Percentiles rank a stretch among this genome's conserved stretches.
Evolutionary conservation across 164 flowering plant genomes (phyloP).

Genomic region (Nymphaea colorata): DNA sequence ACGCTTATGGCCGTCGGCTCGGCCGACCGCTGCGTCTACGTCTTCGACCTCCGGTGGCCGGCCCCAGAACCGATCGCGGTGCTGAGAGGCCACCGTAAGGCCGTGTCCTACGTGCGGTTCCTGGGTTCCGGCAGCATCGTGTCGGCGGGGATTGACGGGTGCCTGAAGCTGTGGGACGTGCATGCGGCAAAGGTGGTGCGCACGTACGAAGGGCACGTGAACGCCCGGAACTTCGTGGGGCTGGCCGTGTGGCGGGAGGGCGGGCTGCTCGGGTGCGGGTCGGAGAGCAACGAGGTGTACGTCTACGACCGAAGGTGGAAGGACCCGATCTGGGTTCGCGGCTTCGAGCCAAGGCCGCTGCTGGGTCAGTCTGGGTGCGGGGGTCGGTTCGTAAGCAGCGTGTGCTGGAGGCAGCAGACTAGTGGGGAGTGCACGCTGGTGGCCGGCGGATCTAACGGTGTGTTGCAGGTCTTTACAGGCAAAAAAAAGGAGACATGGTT

Average conservation of each 20-base stretch:
- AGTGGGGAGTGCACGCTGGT: slow-evolving; percentile 44
- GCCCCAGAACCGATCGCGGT: slow-evolving; percentile 23
- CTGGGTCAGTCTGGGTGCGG: slow-evolving; percentile 3
- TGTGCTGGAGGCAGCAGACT: slow-evolving; percentile 46
- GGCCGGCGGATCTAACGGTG: slow-evolving; percentile 62
- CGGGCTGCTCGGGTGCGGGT: slow-evolving; percentile 55
- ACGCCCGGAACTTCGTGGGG: slow-evolving; percentile 51
- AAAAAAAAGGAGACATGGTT: slow-evolving; percentile 6
- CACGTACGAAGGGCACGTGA: slow-evolving; percentile 50
- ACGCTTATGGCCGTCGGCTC: slow-evolving; percentile 36
- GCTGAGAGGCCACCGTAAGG: slow-evolving; percentile 38
- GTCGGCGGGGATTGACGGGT: slow-evolving; percentile 43
- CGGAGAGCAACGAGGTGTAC: slow-evolving; percentile 47
- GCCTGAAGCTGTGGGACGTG: slow-evolving; percentile 44
- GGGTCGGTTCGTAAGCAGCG: slow-evolving; percentile 41
- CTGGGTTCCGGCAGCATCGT: slow-evolving; percentile 22
- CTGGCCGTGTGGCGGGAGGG: slow-evolving; percentile 52
- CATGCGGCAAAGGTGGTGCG: slow-evolving; percentile 14
- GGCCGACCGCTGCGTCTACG: slow-evolving; percentile 43
- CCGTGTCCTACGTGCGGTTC: slow-evolving; percentile 47
- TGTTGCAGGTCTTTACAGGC: slow-evolving; percentile 39
- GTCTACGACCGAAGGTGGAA: slow-evolving; percentile 68
- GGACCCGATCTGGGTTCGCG: slow-evolving; percentile 50
- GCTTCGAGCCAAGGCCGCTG: slow-evolving; percentile 16
- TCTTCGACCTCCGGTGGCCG: slow-evolving; percentile 37